Base-by-base conservation (phyloP, 257 asterid genomes). In the Anisodus acutangulus region DNA sequence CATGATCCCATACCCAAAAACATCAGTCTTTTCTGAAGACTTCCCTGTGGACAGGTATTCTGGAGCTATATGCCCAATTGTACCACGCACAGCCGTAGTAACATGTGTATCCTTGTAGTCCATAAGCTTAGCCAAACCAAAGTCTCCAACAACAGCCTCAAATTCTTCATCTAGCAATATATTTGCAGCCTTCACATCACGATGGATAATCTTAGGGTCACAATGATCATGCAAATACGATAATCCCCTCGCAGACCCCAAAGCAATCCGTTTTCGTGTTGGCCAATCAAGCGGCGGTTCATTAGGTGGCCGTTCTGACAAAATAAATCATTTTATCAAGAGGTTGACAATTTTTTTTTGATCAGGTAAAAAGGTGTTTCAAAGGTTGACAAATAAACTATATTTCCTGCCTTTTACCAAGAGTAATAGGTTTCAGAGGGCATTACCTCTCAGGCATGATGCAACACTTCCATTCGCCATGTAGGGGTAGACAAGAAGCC, bases 381-480 rank as follows among this genome's bases (percentile, higher is more conserved):
- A 31, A 31, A 31, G 35, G 35, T 31, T 31, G 58, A 57, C 13
- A 6, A 13, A 78, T 8, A 76, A 78, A 15, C 13, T 51, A 4
- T 26, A 53, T 54, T 78, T 78, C 78, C 64, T 78, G 17, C 64
- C 64, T 53, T 71, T 31, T 51, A 41, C 45, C 4, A 3, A 3
- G 19, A 22, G 22, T 51, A 43, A 66, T 9, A 60, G 63, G 12
- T 66, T 47, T 83, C n/a, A 49, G 62, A 37, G 68, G 57, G 82
- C 60, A 59, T 84, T 55, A 90, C 93, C 93, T 88, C 93, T 84
- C 71, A 90, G 83, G 82, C 93, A 90, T 59, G 93, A 90, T 15
- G 91, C 93, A 78, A 90, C 93, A 79, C 93, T 90, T 86, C 93
- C 93, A 74, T 90, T 90, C 41, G 91, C 93, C 93, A 90, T 90